phyloP scores from a whole-genome alignment of 208 protist species.

The Leishmania amazonensis region DNA sequence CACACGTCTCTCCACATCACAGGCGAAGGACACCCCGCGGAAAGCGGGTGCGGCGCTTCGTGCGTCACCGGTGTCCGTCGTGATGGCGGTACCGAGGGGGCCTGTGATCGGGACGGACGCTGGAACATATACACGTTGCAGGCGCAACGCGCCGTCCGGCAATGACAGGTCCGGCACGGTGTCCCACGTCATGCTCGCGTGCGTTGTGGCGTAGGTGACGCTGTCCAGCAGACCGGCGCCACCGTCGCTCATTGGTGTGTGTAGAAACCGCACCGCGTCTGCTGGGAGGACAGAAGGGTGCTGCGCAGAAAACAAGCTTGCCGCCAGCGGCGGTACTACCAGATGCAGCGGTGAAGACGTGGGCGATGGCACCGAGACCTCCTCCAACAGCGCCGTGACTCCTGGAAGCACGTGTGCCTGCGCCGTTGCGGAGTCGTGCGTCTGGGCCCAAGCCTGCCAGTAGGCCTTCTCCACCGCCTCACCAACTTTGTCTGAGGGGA shows the following conservation, averaged over 20 bases:
- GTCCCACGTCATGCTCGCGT: not conserved
- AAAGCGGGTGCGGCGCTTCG: not conserved
- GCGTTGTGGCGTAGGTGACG: constrained; percentile 36
- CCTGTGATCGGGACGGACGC: constrained; percentile 38
- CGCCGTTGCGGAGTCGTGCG: not conserved
- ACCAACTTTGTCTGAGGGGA: constrained; percentile 56
- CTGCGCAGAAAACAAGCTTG: not conserved
- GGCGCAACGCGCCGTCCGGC: not conserved
- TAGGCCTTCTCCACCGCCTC: constrained; percentile 59
- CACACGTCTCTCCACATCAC: constrained; percentile 38
- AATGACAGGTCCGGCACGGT: not conserved
- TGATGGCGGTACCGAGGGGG: constrained; percentile 47
- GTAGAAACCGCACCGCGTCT: constrained; percentile 22
- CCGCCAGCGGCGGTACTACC: constrained; percentile 1
- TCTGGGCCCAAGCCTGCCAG: constrained; percentile 11
- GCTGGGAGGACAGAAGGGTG: not conserved
- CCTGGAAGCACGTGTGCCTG: not conserved
- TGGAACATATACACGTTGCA: constrained; percentile 33
- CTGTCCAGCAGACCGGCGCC: constrained; percentile 76
- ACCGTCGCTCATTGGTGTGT: constrained; percentile 84
- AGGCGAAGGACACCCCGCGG: constrained; percentile 59
- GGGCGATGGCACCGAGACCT: not conserved
- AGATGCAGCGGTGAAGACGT: not conserved
- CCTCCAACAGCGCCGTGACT: not conserved
- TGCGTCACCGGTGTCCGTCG: not conserved